Base-by-base conservation (phyloP, 2,329 filamentous ascomycete genomes). In the Aureobasidium zeae region DNA sequence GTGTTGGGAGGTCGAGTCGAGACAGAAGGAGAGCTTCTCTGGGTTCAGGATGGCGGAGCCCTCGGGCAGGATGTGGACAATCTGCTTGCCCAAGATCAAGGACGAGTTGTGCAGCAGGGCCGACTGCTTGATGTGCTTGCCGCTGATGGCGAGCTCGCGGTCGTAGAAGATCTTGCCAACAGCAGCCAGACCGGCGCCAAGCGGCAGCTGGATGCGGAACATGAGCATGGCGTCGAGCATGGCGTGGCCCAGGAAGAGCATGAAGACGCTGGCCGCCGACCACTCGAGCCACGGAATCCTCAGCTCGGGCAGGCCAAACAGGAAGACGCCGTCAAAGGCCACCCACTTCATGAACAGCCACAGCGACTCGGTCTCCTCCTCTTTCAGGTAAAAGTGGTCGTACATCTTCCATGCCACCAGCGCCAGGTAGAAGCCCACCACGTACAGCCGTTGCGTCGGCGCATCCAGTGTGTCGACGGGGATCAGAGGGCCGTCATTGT, bases 281-380 rank as follows among this genome's bases (percentile, higher is more conserved):
- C 89, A 86, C 68, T 96, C 87, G 47, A 98, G 71, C 93, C 91
- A 98, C 47, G 91, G 91, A 73, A 98, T 94, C 60, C 85, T 79
- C 55, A 98, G 64, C 52, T 83, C 76, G 13, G 93, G 89, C 43
- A 98, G 67, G 6, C 84, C 84, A 61, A 93, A 94, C 50, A 96
- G 71, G 61, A 88, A 95, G 17, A 82, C 64, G 48, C 84, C 83
- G 65, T 98, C 91, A 50, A 98, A 76, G 46, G 79, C 72, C 50
- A 85, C 76, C 91, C 91, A 98, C 74, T 96, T 98, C 57, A 94
- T 68, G 59, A 95, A 95, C 36, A 89, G 73, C 74, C 79, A 83
- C 49, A 91, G 81, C n/a, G 88, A 94, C 56, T 86, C 81, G 47
- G 84, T 77, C 51, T 93, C 85, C 51, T 89, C 83, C 46, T 88